Evolutionary conservation across 2,329 filamentous ascomycete genomes (phyloP), one percentile per base, ranked within the genome.

Genomic region (Scytalidium sp.): DNA sequence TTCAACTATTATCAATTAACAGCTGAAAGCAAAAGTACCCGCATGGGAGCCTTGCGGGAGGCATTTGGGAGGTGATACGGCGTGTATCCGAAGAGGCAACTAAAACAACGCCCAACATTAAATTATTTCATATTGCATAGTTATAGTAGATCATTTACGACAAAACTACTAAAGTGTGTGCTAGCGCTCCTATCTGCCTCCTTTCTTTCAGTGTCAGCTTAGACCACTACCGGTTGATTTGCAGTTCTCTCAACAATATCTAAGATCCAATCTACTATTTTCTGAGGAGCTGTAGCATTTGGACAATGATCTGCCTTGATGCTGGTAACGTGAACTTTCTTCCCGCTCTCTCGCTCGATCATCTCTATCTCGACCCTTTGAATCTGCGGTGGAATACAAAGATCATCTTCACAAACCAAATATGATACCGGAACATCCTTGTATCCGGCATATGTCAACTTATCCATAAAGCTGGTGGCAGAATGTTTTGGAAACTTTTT

Each of bases 401-500:
- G 10, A 50, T 75, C 70, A 0, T 64, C 51, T 41, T 69, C 65
- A 36, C 66, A 68, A 11, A 74, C 2, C 8, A 75, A 55, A 50
- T 69, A 75, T 1, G 66, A 72, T 2, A 69, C 67, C 0, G 67
- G 67, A 2, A 72, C 58, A 29, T 73, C 63, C 48, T 67, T 69
- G 51, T 72, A 75, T 0, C 69, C 70, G 2, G 65, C 50, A 53
- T 74, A 62, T 2, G 67, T 70, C 39, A 75, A 51, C 3, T 58
- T 53, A 19, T 60, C 60, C 0, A 41, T 47, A 52, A 74, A 74
- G 41, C 61, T 64, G 10, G 59, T 49, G 8, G 60, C 53, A 0
- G 67, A 70, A 43, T 75, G 72, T 11, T 55, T 49, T 1, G 52
- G 20, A 19, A 67, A 62, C 11, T 49, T 54, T 19, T 50, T 43